Evolutionary conservation across 2,329 filamentous ascomycete species (phyloP).

Genomic region (Phialemonium atrogriseum): DNA sequence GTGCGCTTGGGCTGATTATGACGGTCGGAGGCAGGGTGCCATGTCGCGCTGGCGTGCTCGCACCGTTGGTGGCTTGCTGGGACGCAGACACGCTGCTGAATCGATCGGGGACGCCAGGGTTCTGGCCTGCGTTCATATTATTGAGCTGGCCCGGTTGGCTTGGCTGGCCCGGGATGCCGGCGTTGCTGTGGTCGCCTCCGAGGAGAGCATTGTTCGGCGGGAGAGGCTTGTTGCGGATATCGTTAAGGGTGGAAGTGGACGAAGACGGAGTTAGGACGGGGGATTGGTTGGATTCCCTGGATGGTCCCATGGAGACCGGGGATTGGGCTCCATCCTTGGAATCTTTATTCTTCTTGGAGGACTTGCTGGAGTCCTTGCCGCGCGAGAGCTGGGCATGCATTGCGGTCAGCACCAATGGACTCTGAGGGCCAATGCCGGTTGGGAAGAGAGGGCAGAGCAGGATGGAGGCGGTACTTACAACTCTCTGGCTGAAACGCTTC

Average conservation of each 20-base stretch:
- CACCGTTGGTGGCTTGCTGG: conserved; percentile 39
- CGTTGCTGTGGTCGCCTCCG: conserved; percentile 31
- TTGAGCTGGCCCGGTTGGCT: conserved; percentile 28
- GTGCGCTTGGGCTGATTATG: conserved; percentile 88
- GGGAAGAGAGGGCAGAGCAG: conserved; percentile 16
- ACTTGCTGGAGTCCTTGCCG: conserved; percentile 80
- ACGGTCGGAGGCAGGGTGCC: conserved; percentile 73
- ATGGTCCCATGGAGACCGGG: conserved; percentile 49
- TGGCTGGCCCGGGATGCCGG: conserved; percentile 27
- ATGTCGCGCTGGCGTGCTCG: conserved; percentile 54
- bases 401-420: conserved; percentile 31
- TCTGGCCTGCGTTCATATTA: conserved; percentile 22
- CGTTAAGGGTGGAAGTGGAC: conserved; percentile 79
- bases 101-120: conserved; percentile 24
- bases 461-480: conserved; percentile 58
- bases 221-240: conserved; percentile 74
- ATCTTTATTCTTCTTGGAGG: conserved; percentile 67
- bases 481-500: conserved; percentile 96
- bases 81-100: conserved; percentile 24
- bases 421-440: too few species aligned
- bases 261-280: conserved; percentile 72
- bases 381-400: conserved; percentile 74
- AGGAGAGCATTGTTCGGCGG: conserved; percentile 45
- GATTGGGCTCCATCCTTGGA: conserved; percentile 72
- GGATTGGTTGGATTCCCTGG: conserved; percentile 51